A percentile compares a stretch with the other conserved stretches of the same genome.
Conservation (phyloP, 176 grass and related monocot species). For the Urochloa ruziziensis region DNA sequence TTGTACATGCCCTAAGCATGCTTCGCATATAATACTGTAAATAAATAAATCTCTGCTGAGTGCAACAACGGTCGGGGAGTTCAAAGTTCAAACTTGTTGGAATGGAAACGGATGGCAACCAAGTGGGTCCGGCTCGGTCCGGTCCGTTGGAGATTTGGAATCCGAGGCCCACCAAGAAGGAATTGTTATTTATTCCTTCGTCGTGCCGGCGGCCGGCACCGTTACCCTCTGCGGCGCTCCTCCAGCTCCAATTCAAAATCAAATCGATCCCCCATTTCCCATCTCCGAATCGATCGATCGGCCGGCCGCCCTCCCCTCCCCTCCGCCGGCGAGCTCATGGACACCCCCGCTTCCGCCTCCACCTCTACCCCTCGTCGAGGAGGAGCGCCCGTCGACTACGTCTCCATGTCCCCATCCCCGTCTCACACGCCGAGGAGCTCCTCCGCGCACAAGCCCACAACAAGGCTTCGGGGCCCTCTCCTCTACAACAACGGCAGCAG, state of each 20-base stretch:
- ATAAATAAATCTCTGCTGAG: too few species aligned
- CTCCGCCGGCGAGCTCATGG: not conserved
- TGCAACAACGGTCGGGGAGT: too few species aligned
- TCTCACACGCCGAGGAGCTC: conserved; percentile 33
- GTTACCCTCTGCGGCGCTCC: not conserved
- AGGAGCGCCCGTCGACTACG: not conserved
- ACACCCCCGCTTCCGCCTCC: not conserved
- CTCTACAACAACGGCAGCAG: not conserved
- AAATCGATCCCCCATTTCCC: not conserved
- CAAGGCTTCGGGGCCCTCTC: not conserved
- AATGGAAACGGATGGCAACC: too few species aligned
- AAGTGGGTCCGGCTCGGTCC: too few species aligned
- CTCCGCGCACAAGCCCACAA: conserved; percentile 4
- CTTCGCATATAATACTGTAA: too few species aligned
- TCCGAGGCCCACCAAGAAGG: not conserved
- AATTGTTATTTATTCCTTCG: not conserved
- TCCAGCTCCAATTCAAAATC: not conserved
- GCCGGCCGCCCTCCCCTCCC: not conserved
- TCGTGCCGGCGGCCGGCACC: not conserved
- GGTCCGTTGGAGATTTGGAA: not conserved
- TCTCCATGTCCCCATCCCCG: conserved; percentile 21
- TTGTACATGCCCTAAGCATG: too few species aligned
- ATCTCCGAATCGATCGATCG: not conserved
- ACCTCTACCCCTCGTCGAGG: conserved; percentile 26
- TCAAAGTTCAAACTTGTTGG: too few species aligned